Conservation (phyloP, 208 protist genomes). For the Kentomonas sorsogonicus region DNA sequence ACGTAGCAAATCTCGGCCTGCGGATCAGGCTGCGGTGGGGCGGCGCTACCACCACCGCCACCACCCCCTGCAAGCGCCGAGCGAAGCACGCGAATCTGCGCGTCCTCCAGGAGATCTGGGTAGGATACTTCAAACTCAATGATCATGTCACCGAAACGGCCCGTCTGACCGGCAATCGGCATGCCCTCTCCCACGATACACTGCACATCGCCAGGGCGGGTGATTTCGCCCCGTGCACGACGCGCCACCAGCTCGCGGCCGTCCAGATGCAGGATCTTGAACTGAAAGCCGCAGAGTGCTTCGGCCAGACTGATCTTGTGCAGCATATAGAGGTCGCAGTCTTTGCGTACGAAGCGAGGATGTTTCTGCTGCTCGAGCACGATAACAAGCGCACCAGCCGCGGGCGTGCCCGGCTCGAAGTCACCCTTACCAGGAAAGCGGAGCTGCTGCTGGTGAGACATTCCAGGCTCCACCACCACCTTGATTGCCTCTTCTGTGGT, state of each 20-base stretch:
- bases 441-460: slow-evolving; percentile 49
- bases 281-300: slow-evolving; percentile 92
- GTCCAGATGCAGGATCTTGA: slow-evolving; percentile 88
- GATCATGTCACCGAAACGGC: slow-evolving; percentile 55
- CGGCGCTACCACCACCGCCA: not conserved
- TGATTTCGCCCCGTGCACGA: slow-evolving; percentile 57
- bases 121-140: slow-evolving; percentile 71
- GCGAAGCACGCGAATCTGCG: slow-evolving; percentile 34
- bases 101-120: slow-evolving; percentile 34
- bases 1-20: no score
- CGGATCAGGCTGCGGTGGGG: not conserved
- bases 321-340: slow-evolving; percentile 88
- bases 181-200: slow-evolving; percentile 75
- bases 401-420: slow-evolving; percentile 26
- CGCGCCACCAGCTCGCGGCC: slow-evolving; percentile 80
- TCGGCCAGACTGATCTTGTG: slow-evolving; percentile 90
- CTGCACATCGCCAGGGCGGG: slow-evolving; percentile 58
- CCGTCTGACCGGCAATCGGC: slow-evolving; percentile 27
- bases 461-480: slow-evolving; percentile 52
- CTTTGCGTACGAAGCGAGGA: slow-evolving; percentile 83
- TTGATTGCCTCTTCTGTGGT: slow-evolving; percentile 62
- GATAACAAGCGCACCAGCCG: slow-evolving; percentile 93
- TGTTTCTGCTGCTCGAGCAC: slow-evolving; percentile 93
- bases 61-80: slow-evolving; percentile 16
- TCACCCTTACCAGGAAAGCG: slow-evolving; percentile 41